These are phyloP conservation scores for Leccinum boreale DNA, from an alignment of 768 basidiomycete genomes.

Conservation along the genomic window DNA sequence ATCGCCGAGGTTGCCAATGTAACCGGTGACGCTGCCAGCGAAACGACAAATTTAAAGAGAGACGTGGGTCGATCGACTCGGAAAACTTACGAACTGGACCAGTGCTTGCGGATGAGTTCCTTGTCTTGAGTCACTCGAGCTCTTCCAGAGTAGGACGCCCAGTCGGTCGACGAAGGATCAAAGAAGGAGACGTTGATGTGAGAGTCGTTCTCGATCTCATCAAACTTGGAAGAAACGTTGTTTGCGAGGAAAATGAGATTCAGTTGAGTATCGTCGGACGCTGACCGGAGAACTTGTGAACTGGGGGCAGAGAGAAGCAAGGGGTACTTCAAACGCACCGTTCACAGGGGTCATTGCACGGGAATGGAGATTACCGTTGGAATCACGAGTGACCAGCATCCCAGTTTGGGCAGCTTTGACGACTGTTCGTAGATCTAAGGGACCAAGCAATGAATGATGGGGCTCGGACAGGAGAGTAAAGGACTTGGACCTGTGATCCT, in stretches of 20 bases:
- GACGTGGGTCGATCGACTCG: neutral
- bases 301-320: neutral
- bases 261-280: slow-evolving; percentile 43
- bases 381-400: slow-evolving; percentile 74
- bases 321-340: slow-evolving; percentile 39
- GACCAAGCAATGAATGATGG: neutral
- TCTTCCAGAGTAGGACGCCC: slow-evolving; percentile 77
- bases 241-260: slow-evolving; percentile 72
- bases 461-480: neutral
- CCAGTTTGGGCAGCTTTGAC: slow-evolving; percentile 61
- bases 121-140: slow-evolving; percentile 65
- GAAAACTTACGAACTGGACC: slow-evolving; percentile 47
- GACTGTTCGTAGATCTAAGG: slow-evolving; percentile 59
- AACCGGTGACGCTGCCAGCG: slow-evolving; percentile 53
- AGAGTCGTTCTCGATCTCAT: slow-evolving; percentile 70
- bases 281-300: slow-evolving; percentile 28
- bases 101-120: slow-evolving; percentile 61
- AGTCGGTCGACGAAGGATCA: slow-evolving; percentile 65
- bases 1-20: slow-evolving; percentile 86
- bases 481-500: slow-evolving; percentile 54
- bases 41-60: neutral
- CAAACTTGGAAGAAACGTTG: slow-evolving; percentile 67
- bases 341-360: slow-evolving; percentile 77
- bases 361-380: slow-evolving; percentile 69
- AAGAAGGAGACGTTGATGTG: slow-evolving; percentile 82